Base-by-base conservation (phyloP, 2,329 filamentous ascomycete genomes). In the Fusarium subtropicale region DNA sequence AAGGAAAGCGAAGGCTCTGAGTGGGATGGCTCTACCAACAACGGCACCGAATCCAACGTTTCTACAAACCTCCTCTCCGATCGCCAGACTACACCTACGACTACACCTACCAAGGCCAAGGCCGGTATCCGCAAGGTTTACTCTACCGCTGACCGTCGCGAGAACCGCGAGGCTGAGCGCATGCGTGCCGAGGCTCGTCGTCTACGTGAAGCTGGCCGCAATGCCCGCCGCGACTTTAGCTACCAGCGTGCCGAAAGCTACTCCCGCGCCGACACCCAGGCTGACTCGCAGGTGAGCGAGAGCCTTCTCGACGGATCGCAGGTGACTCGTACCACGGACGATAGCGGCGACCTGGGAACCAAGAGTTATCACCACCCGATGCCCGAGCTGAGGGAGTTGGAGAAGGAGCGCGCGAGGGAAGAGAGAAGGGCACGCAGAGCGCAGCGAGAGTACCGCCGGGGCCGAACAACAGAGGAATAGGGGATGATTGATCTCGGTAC, bases 1-100 rank as follows among this genome's bases (percentile, higher is more conserved):
- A 90, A 91, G 74, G 85, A 91, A 71, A 86, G 90, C 44, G 95
- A 97, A 72, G 92, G 90, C 64, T 92, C 89, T 63, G 84, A 88
- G 70, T 97, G 93, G 86, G 92, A 97, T 76, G 92, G 92, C 45
- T 87, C 84, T 15, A 88, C 86, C 20, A 89, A 87, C 79, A 91
- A 90, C 50, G 71, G 71, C 42, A 89, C 90, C 70, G 87, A 86
- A 75, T 90, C 89, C 34, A 86, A 84, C n/a, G 88, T 89, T 38
- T 86, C 84, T 71, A 84, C 88, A 65, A 86, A 92, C 68, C 83
- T 91, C 39, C 84, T 90, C 56, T 81, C 81, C 58, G 83, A 89
- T 79, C 82, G 85, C 74, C 84, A 90, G 80, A 79, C 79, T 75
- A 87, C 84, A 68, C 87, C 86, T 2, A 87, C 85, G 56, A 83